Percentiles rank a stretch among this genome's conserved stretches.
Evolutionary conservation across 495 filamentous ascomycete genomes (phyloP).

Genomic region (Penicillium cataractarum): DNA sequence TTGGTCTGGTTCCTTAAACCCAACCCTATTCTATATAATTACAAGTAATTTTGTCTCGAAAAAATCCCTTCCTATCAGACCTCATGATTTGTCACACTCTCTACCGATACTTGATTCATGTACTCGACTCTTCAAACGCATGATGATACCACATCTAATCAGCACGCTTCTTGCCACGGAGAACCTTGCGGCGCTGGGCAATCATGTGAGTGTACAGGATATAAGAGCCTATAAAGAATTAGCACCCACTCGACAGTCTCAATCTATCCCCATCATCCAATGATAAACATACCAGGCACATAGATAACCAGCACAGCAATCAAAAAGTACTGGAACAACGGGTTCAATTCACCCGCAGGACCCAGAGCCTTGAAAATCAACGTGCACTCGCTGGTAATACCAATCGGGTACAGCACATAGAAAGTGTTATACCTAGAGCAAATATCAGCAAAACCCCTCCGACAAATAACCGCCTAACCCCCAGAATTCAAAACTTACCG

Average conservation of each 20-base stretch:
- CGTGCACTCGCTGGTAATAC: slow-evolving; percentile 82
- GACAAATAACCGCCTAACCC: not conserved
- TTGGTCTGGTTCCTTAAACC: not conserved
- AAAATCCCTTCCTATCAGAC: not conserved
- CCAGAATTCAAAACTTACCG: slow-evolving; percentile 41
- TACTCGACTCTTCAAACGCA: not conserved
- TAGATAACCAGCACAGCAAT: slow-evolving; percentile 70
- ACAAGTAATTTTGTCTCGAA: not conserved
- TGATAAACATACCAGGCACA: slow-evolving; percentile 69
- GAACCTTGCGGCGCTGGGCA: slow-evolving; percentile 76
- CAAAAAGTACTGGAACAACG: slow-evolving; percentile 60
- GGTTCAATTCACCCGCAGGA: slow-evolving; percentile 56
- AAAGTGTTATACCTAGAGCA: slow-evolving; percentile 78
- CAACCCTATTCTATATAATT: not conserved
- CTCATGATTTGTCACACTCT: too few relatives aligned
- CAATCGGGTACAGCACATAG: slow-evolving; percentile 87
- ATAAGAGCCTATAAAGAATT: slow-evolving; percentile 66
- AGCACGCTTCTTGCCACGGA: slow-evolving; percentile 42
- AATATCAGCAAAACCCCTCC: slow-evolving; percentile 10
- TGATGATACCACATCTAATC: slow-evolving; percentile 21
- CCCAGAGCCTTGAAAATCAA: slow-evolving; percentile 69
- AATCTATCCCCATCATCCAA: not conserved
- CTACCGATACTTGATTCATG: not conserved
- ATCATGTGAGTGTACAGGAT: slow-evolving; percentile 95
- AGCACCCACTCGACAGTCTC: slow-evolving; percentile 11